Evolutionary conservation across 768 basidiomycete genomes (phyloP), one percentile per base, ranked within the genome.

Genomic region (Leccinum barrowsii): DNA sequence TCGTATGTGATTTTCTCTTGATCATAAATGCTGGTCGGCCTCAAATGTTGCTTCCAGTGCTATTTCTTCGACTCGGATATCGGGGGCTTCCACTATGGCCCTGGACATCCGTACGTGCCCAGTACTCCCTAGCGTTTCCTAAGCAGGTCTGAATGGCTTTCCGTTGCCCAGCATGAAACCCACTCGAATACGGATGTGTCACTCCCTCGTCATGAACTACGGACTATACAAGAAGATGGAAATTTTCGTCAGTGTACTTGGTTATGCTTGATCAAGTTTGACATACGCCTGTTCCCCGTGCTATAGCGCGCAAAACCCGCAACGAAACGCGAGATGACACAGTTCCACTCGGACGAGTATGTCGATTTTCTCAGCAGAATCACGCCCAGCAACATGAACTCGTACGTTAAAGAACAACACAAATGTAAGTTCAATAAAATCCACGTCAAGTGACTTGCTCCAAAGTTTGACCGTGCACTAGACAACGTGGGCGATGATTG

Each of bases 21-120:
- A 32, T 42, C 35, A 44, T 30, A 4, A 28, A n/a, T 54, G 13
- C 19, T 57, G 22, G 30, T 60, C 59, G 49, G 28, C 50, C 56
- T 61, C 53, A 44, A 34, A 34, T 42, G 5, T 50, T 54, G 34
- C 50, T 46, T 50, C 40, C 22, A 97, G 91, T 98, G 96, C 72
- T 99, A 99, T 80, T 99, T 99, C 81, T 99, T 95, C 78, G 96
- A 99, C 75, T 96, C 94, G 32, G 96, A 99, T 72, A 95, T 99
- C 73, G 96, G 97, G 22, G 96, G 97, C 53, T 99, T 98, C 72
- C 97, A 98, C 74, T 95, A 97, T 86, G 94, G 94, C n/a, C 93
- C 89, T 57, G 95, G 94, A 6, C 94, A 98, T 73, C 93, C 94
- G 87, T 92, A 74, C 66, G 85, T 69, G 46, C 32, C 49, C 46